Evolutionary conservation across 768 basidiomycete genomes (phyloP).

Genomic region (Pulveroboletus sp.): DNA sequence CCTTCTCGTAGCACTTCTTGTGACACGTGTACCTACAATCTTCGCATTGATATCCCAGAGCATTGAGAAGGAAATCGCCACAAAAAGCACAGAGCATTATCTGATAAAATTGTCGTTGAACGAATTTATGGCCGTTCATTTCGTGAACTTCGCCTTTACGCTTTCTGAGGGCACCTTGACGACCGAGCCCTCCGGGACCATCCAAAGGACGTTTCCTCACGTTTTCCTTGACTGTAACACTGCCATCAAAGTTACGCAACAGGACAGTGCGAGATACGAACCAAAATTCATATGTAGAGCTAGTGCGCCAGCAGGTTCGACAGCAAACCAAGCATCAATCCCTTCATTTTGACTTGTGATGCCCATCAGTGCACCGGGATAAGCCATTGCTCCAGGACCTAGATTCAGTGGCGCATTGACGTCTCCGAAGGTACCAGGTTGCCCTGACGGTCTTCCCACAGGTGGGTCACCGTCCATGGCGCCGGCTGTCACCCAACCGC

Average conservation of each 20-base stretch:
- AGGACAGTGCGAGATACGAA: slow-evolving; percentile 38
- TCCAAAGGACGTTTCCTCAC: slow-evolving; percentile 95
- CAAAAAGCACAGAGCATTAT: slow-evolving; percentile 98
- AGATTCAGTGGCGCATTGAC: slow-evolving; percentile 39
- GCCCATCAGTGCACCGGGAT: slow-evolving; percentile 27
- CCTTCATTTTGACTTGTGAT: slow-evolving; percentile 53
- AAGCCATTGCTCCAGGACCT: slow-evolving; percentile 27
- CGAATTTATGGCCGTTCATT: slow-evolving; percentile 99
- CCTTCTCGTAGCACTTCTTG: slow-evolving; percentile 98
- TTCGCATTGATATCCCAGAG: slow-evolving; percentile 97
- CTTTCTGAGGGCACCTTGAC: slow-evolving; percentile 96
- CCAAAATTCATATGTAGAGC: slow-evolving; percentile 87
- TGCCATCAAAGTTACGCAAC: not conserved
- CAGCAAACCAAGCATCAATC: slow-evolving; percentile 94
- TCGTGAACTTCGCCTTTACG: slow-evolving; percentile 98
- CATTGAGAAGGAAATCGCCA: slow-evolving; percentile 95
- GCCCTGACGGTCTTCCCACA: slow-evolving; percentile 44
- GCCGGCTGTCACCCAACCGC: slow-evolving; percentile 94
- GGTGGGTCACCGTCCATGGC: slow-evolving; percentile 69
- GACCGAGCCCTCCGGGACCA: slow-evolving; percentile 85
- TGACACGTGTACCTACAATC: slow-evolving; percentile 99
- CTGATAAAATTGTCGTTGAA: slow-evolving; percentile 96
- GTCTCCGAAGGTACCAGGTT: slow-evolving; percentile 45
- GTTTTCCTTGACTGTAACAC: slow-evolving; percentile 85
- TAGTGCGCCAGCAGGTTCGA: slow-evolving; percentile 96